Percentiles rank a stretch among this genome's conserved stretches.
These are phyloP conservation scores for Podaxis carcinomalis DNA, from an alignment of 768 basidiomycete genomes.

Conservation along the genomic window DNA sequence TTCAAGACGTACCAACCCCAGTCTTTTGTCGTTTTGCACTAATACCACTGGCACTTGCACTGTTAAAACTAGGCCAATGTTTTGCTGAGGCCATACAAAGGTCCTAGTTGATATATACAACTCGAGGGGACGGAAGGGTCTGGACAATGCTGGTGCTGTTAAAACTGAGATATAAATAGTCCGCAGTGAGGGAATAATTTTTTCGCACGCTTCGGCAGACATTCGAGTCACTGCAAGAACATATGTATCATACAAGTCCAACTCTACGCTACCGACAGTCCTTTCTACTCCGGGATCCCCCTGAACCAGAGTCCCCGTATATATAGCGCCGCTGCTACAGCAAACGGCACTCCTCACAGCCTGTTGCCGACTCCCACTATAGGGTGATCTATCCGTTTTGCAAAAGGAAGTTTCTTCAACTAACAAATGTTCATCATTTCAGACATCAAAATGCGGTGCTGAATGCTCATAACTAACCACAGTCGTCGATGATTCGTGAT, in stretches of 20 bases:
- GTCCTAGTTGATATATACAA: neutral
- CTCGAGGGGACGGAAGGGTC: neutral
- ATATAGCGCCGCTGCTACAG: neutral
- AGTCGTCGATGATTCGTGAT: neutral
- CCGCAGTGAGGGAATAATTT: neutral
- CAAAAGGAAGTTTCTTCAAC: neutral
- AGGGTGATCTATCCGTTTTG: neutral
- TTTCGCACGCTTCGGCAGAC: neutral
- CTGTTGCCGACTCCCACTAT: neutral
- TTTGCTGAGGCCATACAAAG: neutral
- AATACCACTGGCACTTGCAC: slow-evolving; percentile 20
- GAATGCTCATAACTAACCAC: neutral
- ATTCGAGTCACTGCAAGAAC: neutral
- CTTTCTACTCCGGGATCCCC: neutral
- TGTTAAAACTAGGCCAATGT: slow-evolving; percentile 12
- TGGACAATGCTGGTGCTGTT: neutral
- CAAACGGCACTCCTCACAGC: neutral
- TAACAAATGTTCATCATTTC: neutral
- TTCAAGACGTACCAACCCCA: slow-evolving; percentile 21
- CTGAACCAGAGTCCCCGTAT: neutral
- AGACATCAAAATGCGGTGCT: slow-evolving; percentile 2
- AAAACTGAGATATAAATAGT: neutral
- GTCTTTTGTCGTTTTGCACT: slow-evolving; percentile 29
- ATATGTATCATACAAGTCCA: neutral
- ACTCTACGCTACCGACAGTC: neutral